phyloP scores from a whole-genome alignment of 2,329 filamentous ascomycete species.

The Penicillium sumatraense region DNA sequence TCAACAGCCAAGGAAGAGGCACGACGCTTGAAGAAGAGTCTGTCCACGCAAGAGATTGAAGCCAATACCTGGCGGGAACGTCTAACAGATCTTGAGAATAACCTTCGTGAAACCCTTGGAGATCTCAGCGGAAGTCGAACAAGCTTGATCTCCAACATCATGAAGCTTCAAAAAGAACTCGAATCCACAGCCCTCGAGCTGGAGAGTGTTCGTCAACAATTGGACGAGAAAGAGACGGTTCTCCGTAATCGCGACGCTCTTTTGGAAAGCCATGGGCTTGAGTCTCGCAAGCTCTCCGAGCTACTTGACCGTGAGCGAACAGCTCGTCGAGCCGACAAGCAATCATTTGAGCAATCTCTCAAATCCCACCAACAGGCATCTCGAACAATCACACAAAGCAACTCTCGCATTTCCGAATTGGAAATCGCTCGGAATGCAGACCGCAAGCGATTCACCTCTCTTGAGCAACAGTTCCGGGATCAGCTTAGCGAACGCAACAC shows the following conservation, averaged over 20 bases:
- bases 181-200: constrained; percentile 83
- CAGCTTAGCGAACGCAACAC: constrained; percentile 90
- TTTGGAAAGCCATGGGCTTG: constrained; percentile 85
- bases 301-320: constrained; percentile 89
- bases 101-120: constrained; percentile 82
- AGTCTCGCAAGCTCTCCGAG: constrained; percentile 82
- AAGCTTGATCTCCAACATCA: constrained; percentile 82
- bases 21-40: constrained; percentile 77
- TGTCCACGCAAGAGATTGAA: constrained; percentile 84
- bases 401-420: constrained; percentile 81
- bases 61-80: constrained; percentile 90
- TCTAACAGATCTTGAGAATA: constrained; percentile 86
- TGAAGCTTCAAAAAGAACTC: constrained; percentile 84
- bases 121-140: constrained; percentile 86
- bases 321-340: constrained; percentile 81
- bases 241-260: constrained; percentile 87
- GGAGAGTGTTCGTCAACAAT: constrained; percentile 73
- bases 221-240: constrained; percentile 88
- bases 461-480: constrained; percentile 83
- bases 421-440: constrained; percentile 80
- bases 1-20: constrained; percentile 84
- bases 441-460: constrained; percentile 71
- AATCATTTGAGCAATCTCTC: constrained; percentile 84
- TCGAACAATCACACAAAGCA: constrained; percentile 83
- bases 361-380: constrained; percentile 85